A percentile compares a stretch with the other conserved stretches of the same genome.
phyloP scores from a whole-genome alignment of 495 filamentous ascomycete genomes.

The Hypoxylon cercidicola region DNA sequence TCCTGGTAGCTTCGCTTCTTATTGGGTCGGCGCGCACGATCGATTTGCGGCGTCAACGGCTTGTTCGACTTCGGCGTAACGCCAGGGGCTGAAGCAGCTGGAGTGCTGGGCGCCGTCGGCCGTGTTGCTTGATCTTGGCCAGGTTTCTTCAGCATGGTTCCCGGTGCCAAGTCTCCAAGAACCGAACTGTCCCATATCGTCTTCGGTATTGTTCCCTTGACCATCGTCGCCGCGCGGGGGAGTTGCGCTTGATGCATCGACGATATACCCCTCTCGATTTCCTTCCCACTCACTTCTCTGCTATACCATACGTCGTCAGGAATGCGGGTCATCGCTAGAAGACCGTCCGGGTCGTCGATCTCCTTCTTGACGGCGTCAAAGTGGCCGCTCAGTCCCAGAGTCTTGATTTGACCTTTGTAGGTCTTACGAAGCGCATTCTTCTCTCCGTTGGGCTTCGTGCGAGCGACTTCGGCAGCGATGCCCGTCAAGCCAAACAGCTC shows the following conservation, averaged over 20 bases:
- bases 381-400: constrained; percentile 61
- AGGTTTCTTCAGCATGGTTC: constrained; percentile 44
- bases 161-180: constrained; percentile 59
- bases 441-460: constrained; percentile 63
- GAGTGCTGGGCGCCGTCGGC: constrained; percentile 51
- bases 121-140: constrained; percentile 51
- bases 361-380: constrained; percentile 64
- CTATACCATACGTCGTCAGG: constrained; percentile 68
- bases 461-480: constrained; percentile 63
- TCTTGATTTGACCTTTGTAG: constrained; percentile 68
- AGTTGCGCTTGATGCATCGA: constrained; percentile 47
- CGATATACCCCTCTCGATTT: constrained; percentile 64
- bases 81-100: constrained; percentile 38
- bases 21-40: constrained; percentile 43
- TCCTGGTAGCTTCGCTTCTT: constrained; percentile 66
- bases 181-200: constrained; percentile 61
- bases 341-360: constrained; percentile 45
- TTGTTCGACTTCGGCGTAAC: constrained; percentile 49
- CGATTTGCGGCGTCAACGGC: constrained; percentile 46
- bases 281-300: constrained; percentile 60
- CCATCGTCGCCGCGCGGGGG: constrained; percentile 59
- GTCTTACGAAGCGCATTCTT: constrained; percentile 68
- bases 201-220: constrained; percentile 58
- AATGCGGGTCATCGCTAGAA: constrained; percentile 58
- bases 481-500: constrained; percentile 59